A percentile compares a stretch with the other conserved stretches of the same genome.
phyloP scores from a whole-genome alignment of 1,284 basidiomycete species.

The Vanrija pseudolonga region DNA sequence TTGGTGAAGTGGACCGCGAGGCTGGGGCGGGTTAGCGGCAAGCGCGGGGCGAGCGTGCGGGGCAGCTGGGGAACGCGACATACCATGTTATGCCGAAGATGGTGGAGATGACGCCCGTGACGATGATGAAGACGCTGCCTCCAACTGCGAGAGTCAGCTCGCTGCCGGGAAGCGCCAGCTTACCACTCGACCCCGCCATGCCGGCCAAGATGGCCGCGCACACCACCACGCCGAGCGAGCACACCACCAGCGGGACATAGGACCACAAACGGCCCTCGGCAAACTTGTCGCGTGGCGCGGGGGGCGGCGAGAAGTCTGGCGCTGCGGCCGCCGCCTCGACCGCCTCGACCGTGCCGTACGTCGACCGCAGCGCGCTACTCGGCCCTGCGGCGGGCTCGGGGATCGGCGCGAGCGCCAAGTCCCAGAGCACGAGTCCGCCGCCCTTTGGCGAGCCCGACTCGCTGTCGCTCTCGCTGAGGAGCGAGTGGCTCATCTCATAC shows the following conservation, averaged over 20 bases:
- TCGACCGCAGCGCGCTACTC: background rate
- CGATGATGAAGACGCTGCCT: slow-evolving; percentile 18
- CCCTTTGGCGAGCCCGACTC: background rate
- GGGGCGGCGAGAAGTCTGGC: no score
- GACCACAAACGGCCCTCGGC: slow-evolving; percentile 26
- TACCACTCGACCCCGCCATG: background rate
- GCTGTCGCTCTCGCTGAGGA: background rate
- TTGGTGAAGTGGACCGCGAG: slow-evolving; percentile 12
- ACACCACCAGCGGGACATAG: slow-evolving; percentile 22
- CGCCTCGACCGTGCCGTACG: no score
- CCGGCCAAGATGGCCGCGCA: slow-evolving; percentile 5
- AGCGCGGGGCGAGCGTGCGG: background rate
- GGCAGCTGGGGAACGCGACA: slow-evolving; percentile 2
- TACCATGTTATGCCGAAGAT: slow-evolving; percentile 22
- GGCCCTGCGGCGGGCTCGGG: background rate
- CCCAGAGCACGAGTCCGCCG: slow-evolving; percentile 39
- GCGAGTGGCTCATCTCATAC: slow-evolving; percentile 13
- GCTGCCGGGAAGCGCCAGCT: no score
- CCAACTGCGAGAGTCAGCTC: background rate
- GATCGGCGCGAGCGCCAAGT: slow-evolving; percentile 30
- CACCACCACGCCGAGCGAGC: slow-evolving; percentile 22
- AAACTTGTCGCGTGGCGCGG: slow-evolving; percentile 25
- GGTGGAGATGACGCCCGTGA: slow-evolving; percentile 11
- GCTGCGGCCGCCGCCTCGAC: background rate
- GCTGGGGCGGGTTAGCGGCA: slow-evolving; percentile 7